Percentiles rank a stretch among this genome's conserved stretches.
These are phyloP conservation scores for Claviceps citrina DNA, from an alignment of 2,329 filamentous ascomycete species.

Conservation along the genomic window DNA sequence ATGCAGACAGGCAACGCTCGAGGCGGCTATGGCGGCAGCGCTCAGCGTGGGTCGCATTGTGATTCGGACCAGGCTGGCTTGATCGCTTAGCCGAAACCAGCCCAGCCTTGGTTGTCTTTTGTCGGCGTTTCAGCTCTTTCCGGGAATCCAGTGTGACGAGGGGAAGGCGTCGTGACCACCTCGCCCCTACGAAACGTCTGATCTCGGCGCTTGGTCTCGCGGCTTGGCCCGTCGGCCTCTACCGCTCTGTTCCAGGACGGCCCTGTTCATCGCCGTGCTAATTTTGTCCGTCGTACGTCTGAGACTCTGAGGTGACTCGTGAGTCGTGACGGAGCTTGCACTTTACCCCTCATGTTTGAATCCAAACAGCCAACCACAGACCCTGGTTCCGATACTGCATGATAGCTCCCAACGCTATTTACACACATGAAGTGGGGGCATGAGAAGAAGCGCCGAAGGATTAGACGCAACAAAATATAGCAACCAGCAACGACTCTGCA, in stretches of 20 bases:
- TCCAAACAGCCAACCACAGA: no score
- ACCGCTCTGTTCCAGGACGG: neutral
- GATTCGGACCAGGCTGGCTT: neutral
- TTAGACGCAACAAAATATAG: no score
- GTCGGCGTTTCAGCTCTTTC: no score
- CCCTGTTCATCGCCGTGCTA: neutral
- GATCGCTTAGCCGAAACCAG: neutral
- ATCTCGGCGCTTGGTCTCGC: constrained; percentile 1
- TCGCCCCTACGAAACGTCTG: neutral
- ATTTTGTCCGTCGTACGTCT: neutral
- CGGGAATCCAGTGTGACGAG: no score
- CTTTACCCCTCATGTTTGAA: neutral
- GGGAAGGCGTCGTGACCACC: no score
- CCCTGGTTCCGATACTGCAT: no score
- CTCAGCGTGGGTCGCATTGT: neutral
- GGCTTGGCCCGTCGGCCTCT: constrained; percentile 3
- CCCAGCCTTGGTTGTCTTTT: no score
- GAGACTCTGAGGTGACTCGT: no score
- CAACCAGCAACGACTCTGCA: no score
- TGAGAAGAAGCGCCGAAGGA: no score
- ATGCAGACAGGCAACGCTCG: neutral
- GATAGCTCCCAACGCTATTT: no score
- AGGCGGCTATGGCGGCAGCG: neutral
- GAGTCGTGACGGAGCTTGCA: no score
- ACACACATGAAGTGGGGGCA: neutral